A percentile compares a stretch with the other conserved stretches of the same genome.
Conservation (phyloP, 768 basidiomycete genomes). For the Tulasnella sp. region DNA sequence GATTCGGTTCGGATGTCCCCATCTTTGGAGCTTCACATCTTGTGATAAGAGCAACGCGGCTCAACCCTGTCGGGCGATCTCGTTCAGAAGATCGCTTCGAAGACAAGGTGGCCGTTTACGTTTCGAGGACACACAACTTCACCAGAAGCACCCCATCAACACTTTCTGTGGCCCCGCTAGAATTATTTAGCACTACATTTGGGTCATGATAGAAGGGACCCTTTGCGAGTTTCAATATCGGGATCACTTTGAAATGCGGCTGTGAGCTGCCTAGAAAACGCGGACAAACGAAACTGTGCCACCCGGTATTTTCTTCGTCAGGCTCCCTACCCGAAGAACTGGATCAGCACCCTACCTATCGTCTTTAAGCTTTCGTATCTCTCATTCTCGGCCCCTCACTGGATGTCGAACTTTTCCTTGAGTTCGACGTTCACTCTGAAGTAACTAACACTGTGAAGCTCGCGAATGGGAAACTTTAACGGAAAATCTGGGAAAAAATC, state of each 20-base stretch:
- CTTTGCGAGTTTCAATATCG: neutral
- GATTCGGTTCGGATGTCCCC: neutral
- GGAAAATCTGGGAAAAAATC: no score
- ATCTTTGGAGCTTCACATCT: neutral
- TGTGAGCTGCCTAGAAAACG: neutral
- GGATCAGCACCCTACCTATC: no score
- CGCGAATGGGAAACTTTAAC: no score
- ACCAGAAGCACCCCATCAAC: no score
- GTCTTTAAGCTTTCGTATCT: no score
- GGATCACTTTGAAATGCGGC: neutral
- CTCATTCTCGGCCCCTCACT: no score
- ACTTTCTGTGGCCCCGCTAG: no score
- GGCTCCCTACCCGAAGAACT: neutral
- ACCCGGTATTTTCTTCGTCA: neutral
- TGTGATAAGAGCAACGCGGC: neutral
- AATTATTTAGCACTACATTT: neutral
- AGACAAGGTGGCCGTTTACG: no score
- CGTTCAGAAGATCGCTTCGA: neutral
- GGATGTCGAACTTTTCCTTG: no score
- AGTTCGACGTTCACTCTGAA: no score
- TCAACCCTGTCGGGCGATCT: neutral
- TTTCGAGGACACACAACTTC: no score
- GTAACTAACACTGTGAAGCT: no score
- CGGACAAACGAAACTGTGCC: neutral
- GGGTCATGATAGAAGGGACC: neutral